Percentiles rank a stretch among this genome's conserved stretches.
phyloP scores from a whole-genome alignment of 306 rosid species.

The Cucurbita ficifolia region DNA sequence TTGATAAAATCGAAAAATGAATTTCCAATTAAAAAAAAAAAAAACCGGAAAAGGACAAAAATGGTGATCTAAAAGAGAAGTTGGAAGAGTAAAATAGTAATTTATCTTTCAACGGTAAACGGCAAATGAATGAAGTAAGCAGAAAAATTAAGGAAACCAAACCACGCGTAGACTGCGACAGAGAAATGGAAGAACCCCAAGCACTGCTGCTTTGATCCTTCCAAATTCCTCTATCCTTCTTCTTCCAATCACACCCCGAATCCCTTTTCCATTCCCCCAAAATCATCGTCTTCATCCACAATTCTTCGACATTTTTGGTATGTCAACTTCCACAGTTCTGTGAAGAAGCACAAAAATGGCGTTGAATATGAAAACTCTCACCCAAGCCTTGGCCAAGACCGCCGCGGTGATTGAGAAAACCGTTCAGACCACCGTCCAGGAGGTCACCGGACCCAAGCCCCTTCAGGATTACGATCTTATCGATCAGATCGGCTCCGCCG shows the following conservation, averaged over 20 bases:
- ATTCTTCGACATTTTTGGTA: not conserved
- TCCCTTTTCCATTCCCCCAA: not conserved
- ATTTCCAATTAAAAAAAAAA: no score
- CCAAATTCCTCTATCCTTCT: not conserved
- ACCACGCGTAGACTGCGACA: not conserved
- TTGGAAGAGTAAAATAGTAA: not conserved
- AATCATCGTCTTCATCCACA: not conserved
- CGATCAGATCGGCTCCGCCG: constrained; percentile 93
- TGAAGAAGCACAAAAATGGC: constrained; percentile 28
- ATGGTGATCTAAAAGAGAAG: not conserved
- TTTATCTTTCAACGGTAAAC: not conserved
- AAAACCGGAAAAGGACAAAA: no score
- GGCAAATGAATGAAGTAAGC: not conserved
- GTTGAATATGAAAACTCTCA: constrained; percentile 84
- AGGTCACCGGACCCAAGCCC: constrained; percentile 90
- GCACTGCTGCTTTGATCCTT: not conserved
- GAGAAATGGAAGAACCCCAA: not conserved
- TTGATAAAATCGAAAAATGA: no score
- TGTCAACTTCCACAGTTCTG: not conserved
- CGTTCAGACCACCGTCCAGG: constrained; percentile 88
- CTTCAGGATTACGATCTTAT: constrained; percentile 88
- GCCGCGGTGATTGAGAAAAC: constrained; percentile 86
- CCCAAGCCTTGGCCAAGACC: constrained; percentile 95
- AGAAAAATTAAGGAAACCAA: not conserved
- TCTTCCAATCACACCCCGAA: not conserved